Conservation (phyloP, 2,329 filamentous ascomycete genomes). For the Blastomyces silverae region DNA sequence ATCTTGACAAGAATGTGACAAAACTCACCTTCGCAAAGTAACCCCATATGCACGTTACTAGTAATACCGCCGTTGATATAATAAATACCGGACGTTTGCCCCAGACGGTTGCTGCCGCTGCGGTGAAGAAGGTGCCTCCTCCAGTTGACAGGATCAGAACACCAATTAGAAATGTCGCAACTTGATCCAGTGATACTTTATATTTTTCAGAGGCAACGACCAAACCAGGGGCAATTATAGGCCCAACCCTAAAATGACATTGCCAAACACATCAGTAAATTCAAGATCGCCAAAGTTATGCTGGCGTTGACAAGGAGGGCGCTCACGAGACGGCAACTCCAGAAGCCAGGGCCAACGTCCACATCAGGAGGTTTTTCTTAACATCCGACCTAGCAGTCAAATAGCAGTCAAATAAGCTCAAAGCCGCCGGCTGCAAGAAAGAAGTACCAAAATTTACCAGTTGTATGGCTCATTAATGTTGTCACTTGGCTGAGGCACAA, state of each 20-base stretch:
- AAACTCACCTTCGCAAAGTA: constrained; percentile 32
- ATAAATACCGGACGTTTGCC: constrained; percentile 37
- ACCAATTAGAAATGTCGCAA: constrained; percentile 31
- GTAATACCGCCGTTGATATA: constrained; percentile 33
- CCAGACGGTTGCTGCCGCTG: constrained; percentile 34
- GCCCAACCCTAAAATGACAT: constrained; percentile 30
- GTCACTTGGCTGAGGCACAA: constrained; percentile 22
- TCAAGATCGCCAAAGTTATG: no score
- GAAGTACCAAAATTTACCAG: constrained; percentile 23
- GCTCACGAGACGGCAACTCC: constrained; percentile 27
- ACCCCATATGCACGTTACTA: constrained; percentile 37
- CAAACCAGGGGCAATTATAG: constrained; percentile 39
- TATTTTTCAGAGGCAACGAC: constrained; percentile 33
- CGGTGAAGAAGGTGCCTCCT: constrained; percentile 39
- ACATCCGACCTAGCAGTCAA: constrained; percentile 19
- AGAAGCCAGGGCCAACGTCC: constrained; percentile 25
- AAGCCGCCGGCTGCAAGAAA: not conserved
- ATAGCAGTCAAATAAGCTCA: constrained; percentile 15
- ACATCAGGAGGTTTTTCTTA: constrained; percentile 26
- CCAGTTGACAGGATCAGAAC: constrained; percentile 39
- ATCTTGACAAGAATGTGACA: not conserved
- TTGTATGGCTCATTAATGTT: constrained; percentile 25
- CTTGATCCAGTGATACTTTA: constrained; percentile 34
- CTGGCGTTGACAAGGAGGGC: not conserved
- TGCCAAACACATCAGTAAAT: constrained; percentile 4